Conservation (phyloP, 257 asterid genomes). For the Nicotiana tomentosiformis region DNA sequence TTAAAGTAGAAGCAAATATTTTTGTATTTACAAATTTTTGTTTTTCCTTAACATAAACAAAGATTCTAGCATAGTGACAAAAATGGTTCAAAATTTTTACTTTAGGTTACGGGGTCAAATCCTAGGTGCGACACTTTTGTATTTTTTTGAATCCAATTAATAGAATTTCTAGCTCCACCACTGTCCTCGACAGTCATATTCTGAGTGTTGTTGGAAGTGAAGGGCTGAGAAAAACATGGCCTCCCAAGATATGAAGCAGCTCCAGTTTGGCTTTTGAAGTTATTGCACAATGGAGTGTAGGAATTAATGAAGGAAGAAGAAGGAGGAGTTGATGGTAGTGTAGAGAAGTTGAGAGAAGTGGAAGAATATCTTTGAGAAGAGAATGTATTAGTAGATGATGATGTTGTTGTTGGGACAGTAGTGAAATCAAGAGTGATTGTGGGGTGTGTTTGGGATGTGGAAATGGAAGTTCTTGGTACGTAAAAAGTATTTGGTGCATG, state of each 20-base stretch:
- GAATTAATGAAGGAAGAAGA: neutral
- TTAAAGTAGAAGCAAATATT: neutral
- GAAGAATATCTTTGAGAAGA: slow-evolving; percentile 10
- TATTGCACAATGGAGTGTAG: neutral
- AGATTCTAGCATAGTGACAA: neutral
- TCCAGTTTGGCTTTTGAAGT: neutral
- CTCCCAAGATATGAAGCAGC: slow-evolving; percentile 3
- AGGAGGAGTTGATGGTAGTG: neutral
- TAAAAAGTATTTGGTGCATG: neutral
- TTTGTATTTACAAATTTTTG: neutral
- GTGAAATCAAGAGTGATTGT: slow-evolving; percentile 50
- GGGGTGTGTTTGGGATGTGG: slow-evolving; percentile 47
- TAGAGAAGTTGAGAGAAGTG: slow-evolving; percentile 27
- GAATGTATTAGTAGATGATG: neutral
- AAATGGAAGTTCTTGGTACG: slow-evolving; percentile 25
- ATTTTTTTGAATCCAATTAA: neutral
- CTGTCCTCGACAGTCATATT: too few species aligned
- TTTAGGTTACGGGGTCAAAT: neutral
- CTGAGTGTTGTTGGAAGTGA: neutral
- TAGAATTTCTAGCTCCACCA: neutral
- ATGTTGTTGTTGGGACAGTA: neutral
- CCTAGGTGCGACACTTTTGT: neutral
- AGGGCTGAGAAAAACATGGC: neutral
- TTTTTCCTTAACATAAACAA: neutral
- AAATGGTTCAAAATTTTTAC: neutral